Evolutionary conservation across 2,329 filamentous ascomycete species (phyloP).

Genomic region (Beauveria australis): DNA sequence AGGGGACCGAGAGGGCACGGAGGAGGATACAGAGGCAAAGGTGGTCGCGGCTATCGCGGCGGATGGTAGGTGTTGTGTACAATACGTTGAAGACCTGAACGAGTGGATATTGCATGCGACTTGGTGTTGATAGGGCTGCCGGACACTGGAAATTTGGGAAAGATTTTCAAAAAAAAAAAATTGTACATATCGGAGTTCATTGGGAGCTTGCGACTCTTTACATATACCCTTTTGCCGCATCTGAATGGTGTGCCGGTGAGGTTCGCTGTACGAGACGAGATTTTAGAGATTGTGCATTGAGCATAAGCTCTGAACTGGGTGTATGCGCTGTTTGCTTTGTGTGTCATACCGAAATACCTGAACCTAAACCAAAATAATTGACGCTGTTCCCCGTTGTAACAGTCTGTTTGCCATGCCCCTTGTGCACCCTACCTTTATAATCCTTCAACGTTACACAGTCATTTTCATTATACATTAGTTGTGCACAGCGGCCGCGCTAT

Average conservation of each 20-base stretch:
- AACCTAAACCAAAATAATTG: not conserved
- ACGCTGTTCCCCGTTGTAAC: not conserved
- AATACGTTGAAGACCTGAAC: not conserved
- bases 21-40: conserved; percentile 44
- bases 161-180: not conserved
- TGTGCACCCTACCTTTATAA: not conserved
- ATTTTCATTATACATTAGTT: not conserved
- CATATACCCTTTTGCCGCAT: not conserved
- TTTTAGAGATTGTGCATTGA: not conserved
- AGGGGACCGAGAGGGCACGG: conserved; percentile 46
- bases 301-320: not conserved
- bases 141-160: not conserved
- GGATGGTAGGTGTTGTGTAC: conserved; percentile 34
- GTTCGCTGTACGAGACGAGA: too few species aligned
- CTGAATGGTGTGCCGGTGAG: not conserved
- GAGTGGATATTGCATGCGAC: not conserved
- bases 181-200: not conserved
- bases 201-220: not conserved
- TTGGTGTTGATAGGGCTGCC: conserved; percentile 9
- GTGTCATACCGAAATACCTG: not conserved
- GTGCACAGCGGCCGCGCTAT: conserved; percentile 10
- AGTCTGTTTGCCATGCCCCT: conserved; percentile 1
- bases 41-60: conserved; percentile 42
- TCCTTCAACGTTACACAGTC: not conserved
- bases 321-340: not conserved